A percentile compares a stretch with the other conserved stretches of the same genome.
These are phyloP conservation scores for Sinapis alba DNA, from an alignment of 441 rosid genomes.

Conservation along the genomic window DNA sequence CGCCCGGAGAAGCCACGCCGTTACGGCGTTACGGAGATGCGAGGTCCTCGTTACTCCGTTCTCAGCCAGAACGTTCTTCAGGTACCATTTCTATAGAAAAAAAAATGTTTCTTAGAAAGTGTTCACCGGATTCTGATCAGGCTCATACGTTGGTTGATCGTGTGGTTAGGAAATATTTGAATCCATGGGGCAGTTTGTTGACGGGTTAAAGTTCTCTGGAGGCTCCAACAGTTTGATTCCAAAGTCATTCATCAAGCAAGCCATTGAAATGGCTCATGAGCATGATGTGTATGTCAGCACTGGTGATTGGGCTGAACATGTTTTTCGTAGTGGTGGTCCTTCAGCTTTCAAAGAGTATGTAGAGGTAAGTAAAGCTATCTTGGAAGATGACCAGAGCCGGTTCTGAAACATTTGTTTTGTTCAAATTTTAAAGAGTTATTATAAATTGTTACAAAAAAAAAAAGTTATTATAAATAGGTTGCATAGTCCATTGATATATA, in stretches of 20 bases:
- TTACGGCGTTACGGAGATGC: slow-evolving; percentile 85
- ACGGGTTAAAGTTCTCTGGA: slow-evolving; percentile 87
- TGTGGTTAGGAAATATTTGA: slow-evolving; percentile 71
- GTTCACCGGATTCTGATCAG: background rate
- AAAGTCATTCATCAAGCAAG: slow-evolving; percentile 66
- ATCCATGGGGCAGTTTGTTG: slow-evolving; percentile 86
- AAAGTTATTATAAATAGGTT: too few relatives aligned
- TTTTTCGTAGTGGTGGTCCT: slow-evolving; percentile 64
- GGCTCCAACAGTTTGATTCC: slow-evolving; percentile 86
- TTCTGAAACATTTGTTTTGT: too few relatives aligned
- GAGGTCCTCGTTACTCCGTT: slow-evolving; percentile 72
- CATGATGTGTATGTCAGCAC: slow-evolving; percentile 87
- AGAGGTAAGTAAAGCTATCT: slow-evolving; percentile 49
- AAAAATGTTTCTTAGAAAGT: background rate
- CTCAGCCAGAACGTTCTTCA: slow-evolving; percentile 67
- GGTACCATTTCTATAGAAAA: slow-evolving; percentile 37
- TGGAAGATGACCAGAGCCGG: background rate
- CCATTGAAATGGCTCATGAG: slow-evolving; percentile 71
- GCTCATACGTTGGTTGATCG: background rate
- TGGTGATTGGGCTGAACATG: slow-evolving; percentile 93
- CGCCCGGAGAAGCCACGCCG: slow-evolving; percentile 93
- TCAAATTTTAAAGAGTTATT: too few relatives aligned
- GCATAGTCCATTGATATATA: too few relatives aligned
- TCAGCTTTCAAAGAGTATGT: slow-evolving; percentile 77
- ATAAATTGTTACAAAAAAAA: too few relatives aligned